A percentile compares a stretch with the other conserved stretches of the same genome.
phyloP scores from a whole-genome alignment of 2,329 filamentous ascomycete genomes.

The Drechmeria coniospora region DNA sequence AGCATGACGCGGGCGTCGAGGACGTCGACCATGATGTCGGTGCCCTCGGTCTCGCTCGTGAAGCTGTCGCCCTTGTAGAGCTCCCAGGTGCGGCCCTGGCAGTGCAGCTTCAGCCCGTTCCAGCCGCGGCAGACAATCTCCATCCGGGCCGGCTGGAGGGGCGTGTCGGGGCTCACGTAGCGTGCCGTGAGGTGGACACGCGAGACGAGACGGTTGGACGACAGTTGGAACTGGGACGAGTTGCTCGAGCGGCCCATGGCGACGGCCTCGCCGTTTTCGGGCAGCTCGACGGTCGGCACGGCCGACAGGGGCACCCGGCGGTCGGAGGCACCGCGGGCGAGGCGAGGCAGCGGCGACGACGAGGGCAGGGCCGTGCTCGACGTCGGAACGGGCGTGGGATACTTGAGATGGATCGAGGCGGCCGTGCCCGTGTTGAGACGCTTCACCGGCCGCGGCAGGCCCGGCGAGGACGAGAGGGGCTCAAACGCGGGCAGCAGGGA shows the following conservation, averaged over 20 bases:
- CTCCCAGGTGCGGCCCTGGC: slow-evolving; percentile 74
- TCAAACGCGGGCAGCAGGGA: slow-evolving; percentile 67
- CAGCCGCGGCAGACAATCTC: slow-evolving; percentile 87
- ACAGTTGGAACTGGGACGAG: slow-evolving; percentile 89
- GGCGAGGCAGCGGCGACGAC: slow-evolving; percentile 55
- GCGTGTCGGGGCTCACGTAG: slow-evolving; percentile 55
- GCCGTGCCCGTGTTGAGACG: slow-evolving; percentile 39
- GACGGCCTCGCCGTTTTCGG: slow-evolving; percentile 64
- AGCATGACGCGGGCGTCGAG: slow-evolving; percentile 83
- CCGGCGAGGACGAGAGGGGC: slow-evolving; percentile 62
- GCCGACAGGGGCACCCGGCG: slow-evolving; percentile 58
- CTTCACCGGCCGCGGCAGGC: slow-evolving; percentile 53
- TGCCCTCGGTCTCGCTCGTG: slow-evolving; percentile 71
- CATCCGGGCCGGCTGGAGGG: slow-evolving; percentile 59
- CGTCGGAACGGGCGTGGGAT: slow-evolving; percentile 86
- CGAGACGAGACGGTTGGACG: slow-evolving; percentile 82
- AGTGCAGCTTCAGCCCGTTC: slow-evolving; percentile 91
- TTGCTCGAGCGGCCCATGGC: slow-evolving; percentile 88
- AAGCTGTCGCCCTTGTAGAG: slow-evolving; percentile 80
- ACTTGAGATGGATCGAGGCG: slow-evolving; percentile 42
- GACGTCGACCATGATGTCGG: slow-evolving; percentile 89
- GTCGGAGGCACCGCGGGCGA: not conserved
- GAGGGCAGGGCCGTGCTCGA: slow-evolving; percentile 85
- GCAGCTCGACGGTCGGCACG: slow-evolving; percentile 69
- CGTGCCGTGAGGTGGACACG: slow-evolving; percentile 82